Percentiles rank a stretch among this genome's conserved stretches.
These are phyloP conservation scores for Syzygium aromaticum DNA, from an alignment of 345 rosid genomes.

Conservation along the genomic window DNA sequence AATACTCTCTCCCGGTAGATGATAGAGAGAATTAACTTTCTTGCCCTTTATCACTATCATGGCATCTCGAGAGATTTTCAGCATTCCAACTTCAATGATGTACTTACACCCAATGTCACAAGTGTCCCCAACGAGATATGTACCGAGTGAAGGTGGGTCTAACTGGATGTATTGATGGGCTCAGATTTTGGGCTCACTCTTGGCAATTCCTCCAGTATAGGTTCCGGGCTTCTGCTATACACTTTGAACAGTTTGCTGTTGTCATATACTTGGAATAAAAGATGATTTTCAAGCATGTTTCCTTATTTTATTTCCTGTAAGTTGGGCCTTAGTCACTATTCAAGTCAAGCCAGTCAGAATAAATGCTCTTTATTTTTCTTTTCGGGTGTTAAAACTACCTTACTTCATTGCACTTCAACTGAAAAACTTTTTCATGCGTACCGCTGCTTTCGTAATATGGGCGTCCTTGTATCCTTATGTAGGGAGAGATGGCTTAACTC, in stretches of 20 bases:
- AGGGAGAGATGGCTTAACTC: slow-evolving; percentile 98
- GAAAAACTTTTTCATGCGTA: background rate
- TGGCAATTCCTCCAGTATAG: background rate
- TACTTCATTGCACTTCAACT: background rate
- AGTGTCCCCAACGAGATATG: background rate
- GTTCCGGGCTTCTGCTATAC: background rate
- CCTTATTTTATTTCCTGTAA: background rate
- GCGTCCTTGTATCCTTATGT: background rate
- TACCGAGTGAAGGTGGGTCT: background rate
- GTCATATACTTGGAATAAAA: background rate
- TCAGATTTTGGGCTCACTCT: background rate
- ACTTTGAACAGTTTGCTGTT: background rate
- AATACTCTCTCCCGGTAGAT: background rate
- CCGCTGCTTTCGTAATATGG: background rate
- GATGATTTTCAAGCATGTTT: background rate
- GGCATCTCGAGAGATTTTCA: background rate
- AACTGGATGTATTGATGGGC: background rate
- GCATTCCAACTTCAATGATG: accelerated
- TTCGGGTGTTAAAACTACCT: background rate
- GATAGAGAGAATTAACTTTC: background rate
- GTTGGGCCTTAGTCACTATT: background rate
- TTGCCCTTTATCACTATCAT: background rate
- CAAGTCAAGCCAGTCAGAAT: background rate
- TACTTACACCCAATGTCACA: background rate
- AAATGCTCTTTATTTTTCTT: background rate